Percentiles rank a stretch among this genome's conserved stretches.
phyloP scores from a whole-genome alignment of 306 rosid species.

The Gynostemma pentaphyllum region DNA sequence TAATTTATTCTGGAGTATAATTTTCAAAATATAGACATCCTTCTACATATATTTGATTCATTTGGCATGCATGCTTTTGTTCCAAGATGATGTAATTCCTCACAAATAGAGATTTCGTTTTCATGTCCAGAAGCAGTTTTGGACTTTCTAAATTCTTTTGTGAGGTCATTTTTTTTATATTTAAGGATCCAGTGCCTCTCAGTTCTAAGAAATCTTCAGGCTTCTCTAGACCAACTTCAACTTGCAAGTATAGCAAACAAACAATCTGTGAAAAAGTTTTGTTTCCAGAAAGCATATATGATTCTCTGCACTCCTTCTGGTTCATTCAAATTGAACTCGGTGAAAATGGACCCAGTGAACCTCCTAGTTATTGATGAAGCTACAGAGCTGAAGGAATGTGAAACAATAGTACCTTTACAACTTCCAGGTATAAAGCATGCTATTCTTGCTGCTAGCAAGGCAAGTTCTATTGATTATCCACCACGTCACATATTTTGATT shows the following conservation, averaged over 20 bases:
- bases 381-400: constrained; percentile 60
- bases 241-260: too few species aligned
- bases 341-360: too few species aligned
- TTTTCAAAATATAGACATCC: constrained; percentile 19
- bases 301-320: constrained; percentile 59
- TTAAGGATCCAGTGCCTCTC: too few species aligned
- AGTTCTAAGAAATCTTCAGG: too few species aligned
- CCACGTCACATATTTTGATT: too few species aligned
- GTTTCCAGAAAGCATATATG: constrained; percentile 40
- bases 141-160: background rate
- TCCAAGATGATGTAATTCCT: constrained; percentile 17
- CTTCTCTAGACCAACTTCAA: too few species aligned
- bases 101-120: constrained; percentile 28
- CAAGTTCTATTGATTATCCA: too few species aligned
- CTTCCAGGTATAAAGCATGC: too few species aligned
- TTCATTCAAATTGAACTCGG: constrained; percentile 36
- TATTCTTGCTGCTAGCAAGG: constrained; percentile 36
- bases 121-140: constrained; percentile 13
- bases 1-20: constrained; percentile 25
- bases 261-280: too few species aligned
- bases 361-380: constrained; percentile 68
- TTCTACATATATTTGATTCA: constrained; percentile 17
- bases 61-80: constrained; percentile 27
- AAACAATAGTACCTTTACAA: constrained; percentile 49
- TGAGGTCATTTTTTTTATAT: constrained; percentile 14